A percentile compares a stretch with the other conserved stretches of the same genome.
phyloP scores from a whole-genome alignment of 805 yeast species.

The Ogataea pignaliae region DNA sequence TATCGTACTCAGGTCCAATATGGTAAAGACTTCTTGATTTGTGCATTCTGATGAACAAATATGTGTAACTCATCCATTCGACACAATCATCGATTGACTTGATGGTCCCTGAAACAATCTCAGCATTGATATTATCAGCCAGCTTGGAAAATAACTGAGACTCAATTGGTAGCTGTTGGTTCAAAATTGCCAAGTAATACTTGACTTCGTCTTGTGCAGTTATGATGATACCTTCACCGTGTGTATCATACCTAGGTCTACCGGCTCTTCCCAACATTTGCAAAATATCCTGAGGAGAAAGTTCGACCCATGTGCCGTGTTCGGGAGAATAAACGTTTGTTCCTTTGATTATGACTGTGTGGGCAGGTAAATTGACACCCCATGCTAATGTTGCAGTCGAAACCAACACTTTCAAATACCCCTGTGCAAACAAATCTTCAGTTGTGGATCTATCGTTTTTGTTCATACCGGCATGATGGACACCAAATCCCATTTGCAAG shows the following conservation, averaged over 20 bases:
- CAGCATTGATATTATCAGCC: constrained; percentile 81
- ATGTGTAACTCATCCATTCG: constrained; percentile 76
- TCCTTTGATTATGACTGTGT: constrained; percentile 88
- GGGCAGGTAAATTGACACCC: constrained; percentile 97
- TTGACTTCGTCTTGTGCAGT: constrained; percentile 83
- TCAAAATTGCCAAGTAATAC: constrained; percentile 83
- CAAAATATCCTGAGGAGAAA: constrained; percentile 91
- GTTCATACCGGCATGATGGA: constrained; percentile 88
- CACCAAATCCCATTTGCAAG: constrained; percentile 70
- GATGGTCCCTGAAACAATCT: constrained; percentile 70
- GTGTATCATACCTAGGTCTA: constrained; percentile 86
- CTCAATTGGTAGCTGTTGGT: constrained; percentile 90
- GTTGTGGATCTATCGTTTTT: constrained; percentile 69
- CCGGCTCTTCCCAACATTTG: constrained; percentile 99
- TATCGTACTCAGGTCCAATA: constrained; percentile 60
- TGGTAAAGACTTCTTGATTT: constrained; percentile 69
- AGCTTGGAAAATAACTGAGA: constrained; percentile 72
- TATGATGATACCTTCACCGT: constrained; percentile 91
- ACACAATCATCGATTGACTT: constrained; percentile 60
- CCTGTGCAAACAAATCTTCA: constrained; percentile 86
- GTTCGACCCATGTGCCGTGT: constrained; percentile 79
- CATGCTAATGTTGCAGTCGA: constrained; percentile 94
- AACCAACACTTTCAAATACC: constrained; percentile 75
- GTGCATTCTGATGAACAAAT: constrained; percentile 74
- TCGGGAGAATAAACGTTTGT: constrained; percentile 93